Percentiles rank a stretch among this genome's conserved stretches.
Conservation (phyloP, 1,139 yeast species). For the Blastobotrys petasosporus region DNA sequence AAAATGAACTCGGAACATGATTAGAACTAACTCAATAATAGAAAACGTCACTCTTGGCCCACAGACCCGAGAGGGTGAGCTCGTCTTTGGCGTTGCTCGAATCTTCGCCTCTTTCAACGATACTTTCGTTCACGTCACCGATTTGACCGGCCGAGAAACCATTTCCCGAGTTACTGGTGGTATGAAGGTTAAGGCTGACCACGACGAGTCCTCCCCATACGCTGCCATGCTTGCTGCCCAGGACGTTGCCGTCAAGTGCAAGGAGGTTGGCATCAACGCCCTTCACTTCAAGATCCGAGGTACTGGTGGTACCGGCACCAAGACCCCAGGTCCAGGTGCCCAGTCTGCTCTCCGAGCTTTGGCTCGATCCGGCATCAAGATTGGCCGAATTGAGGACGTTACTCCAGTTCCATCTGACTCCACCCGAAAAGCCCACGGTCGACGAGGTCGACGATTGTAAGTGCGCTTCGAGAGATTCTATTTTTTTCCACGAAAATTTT, state of each 20-base stretch:
- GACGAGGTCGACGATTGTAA: slow-evolving; percentile 99
- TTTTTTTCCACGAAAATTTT: too few relatives aligned
- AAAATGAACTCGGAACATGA: too few relatives aligned
- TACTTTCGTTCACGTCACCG: slow-evolving; percentile 99
- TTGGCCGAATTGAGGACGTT: slow-evolving; percentile 99
- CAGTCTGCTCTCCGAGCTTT: slow-evolving; percentile 99
- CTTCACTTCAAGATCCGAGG: slow-evolving; percentile 99
- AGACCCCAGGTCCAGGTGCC: slow-evolving; percentile 99
- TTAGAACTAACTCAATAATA: neutral
- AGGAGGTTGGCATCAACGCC: slow-evolving; percentile 99
- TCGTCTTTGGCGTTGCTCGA: slow-evolving; percentile 99
- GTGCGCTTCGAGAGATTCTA: neutral
- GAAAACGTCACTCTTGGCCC: slow-evolving; percentile 66
- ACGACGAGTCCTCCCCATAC: slow-evolving; percentile 99
- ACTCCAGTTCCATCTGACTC: slow-evolving; percentile 99
- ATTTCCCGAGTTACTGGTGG: slow-evolving; percentile 99
- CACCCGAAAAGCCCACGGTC: slow-evolving; percentile 99
- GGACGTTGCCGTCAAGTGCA: slow-evolving; percentile 98
- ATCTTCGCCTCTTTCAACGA: slow-evolving; percentile 99
- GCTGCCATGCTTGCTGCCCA: slow-evolving; percentile 99
- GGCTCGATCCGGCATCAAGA: slow-evolving; percentile 99
- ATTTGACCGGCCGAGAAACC: slow-evolving; percentile 99
- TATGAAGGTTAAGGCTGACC: slow-evolving; percentile 99
- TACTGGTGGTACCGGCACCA: slow-evolving; percentile 99
- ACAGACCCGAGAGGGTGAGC: slow-evolving; percentile 93